Evolutionary conservation across 2,329 filamentous ascomycete species (phyloP).

Genomic region (Sclerotinia glacialis): DNA sequence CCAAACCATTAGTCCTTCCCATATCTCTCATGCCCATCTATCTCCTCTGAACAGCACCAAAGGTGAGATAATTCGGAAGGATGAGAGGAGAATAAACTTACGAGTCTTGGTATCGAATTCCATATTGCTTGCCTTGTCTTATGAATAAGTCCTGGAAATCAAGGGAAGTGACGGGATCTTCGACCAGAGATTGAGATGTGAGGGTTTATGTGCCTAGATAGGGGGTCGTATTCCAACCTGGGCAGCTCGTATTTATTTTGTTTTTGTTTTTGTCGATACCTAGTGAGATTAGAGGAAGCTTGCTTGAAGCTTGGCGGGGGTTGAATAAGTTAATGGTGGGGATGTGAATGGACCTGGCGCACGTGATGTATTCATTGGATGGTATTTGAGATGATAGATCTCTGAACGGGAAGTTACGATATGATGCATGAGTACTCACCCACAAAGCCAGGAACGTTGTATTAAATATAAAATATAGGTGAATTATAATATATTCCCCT

Average conservation of each 20-base stretch:
- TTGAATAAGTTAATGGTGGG: slow-evolving; percentile 18
- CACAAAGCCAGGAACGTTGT: too few relatives aligned
- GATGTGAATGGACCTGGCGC: background rate
- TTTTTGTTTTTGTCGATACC: too few relatives aligned
- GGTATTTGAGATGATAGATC: too few relatives aligned
- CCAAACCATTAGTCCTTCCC: background rate
- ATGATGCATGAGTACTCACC: too few relatives aligned
- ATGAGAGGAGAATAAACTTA: slow-evolving; percentile 45
- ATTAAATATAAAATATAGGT: too few relatives aligned
- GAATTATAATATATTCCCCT: too few relatives aligned
- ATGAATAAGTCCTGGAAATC: background rate
- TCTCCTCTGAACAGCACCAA: background rate
- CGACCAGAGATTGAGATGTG: background rate
- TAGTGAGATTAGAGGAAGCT: background rate
- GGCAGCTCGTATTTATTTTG: background rate
- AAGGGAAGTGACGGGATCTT: background rate
- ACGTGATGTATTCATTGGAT: slow-evolving; percentile 9
- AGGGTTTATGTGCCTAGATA: background rate
- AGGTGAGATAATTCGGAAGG: too few relatives aligned
- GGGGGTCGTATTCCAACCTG: background rate
- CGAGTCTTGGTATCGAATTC: slow-evolving; percentile 72
- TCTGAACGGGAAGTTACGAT: too few relatives aligned
- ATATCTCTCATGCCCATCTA: background rate
- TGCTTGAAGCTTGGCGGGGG: slow-evolving; percentile 15
- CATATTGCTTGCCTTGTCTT: slow-evolving; percentile 47